These are phyloP conservation scores for Lobosporangium transversale DNA, from an alignment of 192 early-diverging fungal species.

Conservation along the genomic window DNA sequence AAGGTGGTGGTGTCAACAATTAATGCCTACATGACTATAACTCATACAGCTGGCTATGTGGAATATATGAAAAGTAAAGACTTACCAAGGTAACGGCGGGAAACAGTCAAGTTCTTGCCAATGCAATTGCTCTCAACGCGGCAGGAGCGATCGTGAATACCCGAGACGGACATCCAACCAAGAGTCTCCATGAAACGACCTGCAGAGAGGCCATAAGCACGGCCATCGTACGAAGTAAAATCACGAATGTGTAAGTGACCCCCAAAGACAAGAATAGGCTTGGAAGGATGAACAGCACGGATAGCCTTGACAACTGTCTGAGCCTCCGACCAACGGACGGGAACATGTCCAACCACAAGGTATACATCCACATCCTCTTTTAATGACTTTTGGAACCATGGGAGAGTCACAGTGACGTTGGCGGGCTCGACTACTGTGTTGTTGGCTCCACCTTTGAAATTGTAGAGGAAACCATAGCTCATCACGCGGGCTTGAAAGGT, in stretches of 20 bases:
- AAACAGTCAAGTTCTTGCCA: constrained; percentile 54
- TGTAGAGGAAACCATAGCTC: constrained; percentile 62
- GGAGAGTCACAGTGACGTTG: constrained; percentile 55
- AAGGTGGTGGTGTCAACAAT: neutral
- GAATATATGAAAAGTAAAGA: neutral
- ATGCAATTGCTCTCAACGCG: constrained; percentile 34
- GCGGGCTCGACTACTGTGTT: constrained; percentile 49
- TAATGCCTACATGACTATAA: neutral
- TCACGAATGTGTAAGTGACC: constrained; percentile 68
- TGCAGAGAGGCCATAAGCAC: constrained; percentile 56
- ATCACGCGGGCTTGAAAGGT: constrained; percentile 60
- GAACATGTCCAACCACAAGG: constrained; percentile 60
- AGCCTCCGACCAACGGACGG: constrained; percentile 58
- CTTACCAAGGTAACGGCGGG: constrained; percentile 58
- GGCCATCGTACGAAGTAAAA: constrained; percentile 55
- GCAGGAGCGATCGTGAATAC: constrained; percentile 28
- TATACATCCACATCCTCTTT: constrained; percentile 58
- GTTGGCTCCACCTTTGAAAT: constrained; percentile 51
- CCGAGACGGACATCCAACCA: constrained; percentile 62
- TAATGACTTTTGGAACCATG: constrained; percentile 64
- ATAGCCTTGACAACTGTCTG: constrained; percentile 54
- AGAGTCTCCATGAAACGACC: constrained; percentile 69
- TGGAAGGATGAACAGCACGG: constrained; percentile 55
- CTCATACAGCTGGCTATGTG: neutral
- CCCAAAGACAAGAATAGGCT: constrained; percentile 63